These are phyloP conservation scores for Pleurotus cornucopiae DNA, from an alignment of 768 basidiomycete species.

Conservation along the genomic window DNA sequence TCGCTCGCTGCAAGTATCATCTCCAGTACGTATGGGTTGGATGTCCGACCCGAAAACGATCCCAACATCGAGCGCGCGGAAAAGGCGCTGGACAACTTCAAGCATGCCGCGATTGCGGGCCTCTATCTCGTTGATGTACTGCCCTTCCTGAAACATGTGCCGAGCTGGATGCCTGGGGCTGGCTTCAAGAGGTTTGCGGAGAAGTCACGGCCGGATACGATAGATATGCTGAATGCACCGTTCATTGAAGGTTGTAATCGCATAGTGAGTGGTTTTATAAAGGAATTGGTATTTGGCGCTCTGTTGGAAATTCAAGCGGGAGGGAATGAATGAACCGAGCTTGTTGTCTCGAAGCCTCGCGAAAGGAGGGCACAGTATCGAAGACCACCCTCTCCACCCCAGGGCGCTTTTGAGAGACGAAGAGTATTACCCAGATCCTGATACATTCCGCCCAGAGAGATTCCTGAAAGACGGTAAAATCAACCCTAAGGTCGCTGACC, in stretches of 20 bases:
- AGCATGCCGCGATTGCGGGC: slow-evolving; percentile 21
- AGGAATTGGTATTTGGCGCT: neutral
- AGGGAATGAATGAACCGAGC: neutral
- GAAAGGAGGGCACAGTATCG: neutral
- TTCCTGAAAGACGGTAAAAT: too few relatives aligned
- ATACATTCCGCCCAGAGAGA: too few relatives aligned
- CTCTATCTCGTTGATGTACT: slow-evolving; percentile 19
- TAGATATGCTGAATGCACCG: neutral
- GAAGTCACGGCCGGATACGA: neutral
- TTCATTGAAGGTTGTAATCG: neutral
- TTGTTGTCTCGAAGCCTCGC: neutral
- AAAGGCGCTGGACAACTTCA: slow-evolving; percentile 20
- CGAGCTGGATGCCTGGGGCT: slow-evolving; percentile 10
- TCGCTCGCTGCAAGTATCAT: slow-evolving; percentile 24
- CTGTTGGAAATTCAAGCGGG: neutral
- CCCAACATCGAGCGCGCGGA: slow-evolving; percentile 23
- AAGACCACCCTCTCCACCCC: neutral
- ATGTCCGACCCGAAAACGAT: slow-evolving; percentile 25
- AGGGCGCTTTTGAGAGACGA: too few relatives aligned
- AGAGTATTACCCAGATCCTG: too few relatives aligned
- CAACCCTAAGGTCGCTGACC: too few relatives aligned
- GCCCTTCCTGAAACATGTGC: neutral
- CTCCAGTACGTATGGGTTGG: slow-evolving; percentile 26
- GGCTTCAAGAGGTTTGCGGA: neutral
- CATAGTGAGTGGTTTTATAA: neutral